Base-by-base conservation (phyloP, 2,329 filamentous ascomycete species). In the Macrophomina pseudophaseolina region DNA sequence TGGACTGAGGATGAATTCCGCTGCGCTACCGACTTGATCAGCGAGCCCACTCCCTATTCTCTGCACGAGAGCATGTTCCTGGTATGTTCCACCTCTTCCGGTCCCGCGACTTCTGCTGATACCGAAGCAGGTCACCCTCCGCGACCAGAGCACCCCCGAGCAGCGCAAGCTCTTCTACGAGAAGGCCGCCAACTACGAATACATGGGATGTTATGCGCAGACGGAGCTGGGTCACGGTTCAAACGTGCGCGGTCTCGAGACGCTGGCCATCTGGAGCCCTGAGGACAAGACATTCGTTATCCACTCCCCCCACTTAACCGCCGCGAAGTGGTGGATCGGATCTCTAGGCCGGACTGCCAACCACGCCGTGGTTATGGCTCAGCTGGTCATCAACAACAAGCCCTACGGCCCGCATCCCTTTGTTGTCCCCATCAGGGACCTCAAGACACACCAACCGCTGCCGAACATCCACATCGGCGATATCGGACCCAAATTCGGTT, bases 291-390 rank as follows among this genome's bases (percentile, higher is more conserved):
- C 88, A 3, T 93, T 94, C 72, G 89, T 83, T 14, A 83, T 94
- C 42, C 88, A 93, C 78, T 92, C 90, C 0, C 91, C 91, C 9
- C 83, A 87, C 68, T 82, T 93, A 66, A 93, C 91, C 1, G 86
- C 91, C 0, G 90, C 89, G 40, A 94, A 94, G 75, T 94, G 91
- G 91, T 94, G 91, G 91, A 93, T 93, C 71, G 91, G 91, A 1
- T 91, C 90, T 11, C 83, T 94, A 3, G 91, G 91, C 62, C 85
- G 90, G 71, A 89, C 89, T 2, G 91, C 91, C 52, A 94, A 92
- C 75, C 85, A 92, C 73, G 91, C 91, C 1, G 87, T 92, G 2
- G 90, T 94, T 3, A 92, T 94, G 84, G 91, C 91, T 0, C 91
- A 93, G 78, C 83, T 94, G 33, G 85, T 89, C 69, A 85, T 93